phyloP scores from a whole-genome alignment of 2,329 filamentous ascomycete species.

The Hypocrella siamensis region DNA sequence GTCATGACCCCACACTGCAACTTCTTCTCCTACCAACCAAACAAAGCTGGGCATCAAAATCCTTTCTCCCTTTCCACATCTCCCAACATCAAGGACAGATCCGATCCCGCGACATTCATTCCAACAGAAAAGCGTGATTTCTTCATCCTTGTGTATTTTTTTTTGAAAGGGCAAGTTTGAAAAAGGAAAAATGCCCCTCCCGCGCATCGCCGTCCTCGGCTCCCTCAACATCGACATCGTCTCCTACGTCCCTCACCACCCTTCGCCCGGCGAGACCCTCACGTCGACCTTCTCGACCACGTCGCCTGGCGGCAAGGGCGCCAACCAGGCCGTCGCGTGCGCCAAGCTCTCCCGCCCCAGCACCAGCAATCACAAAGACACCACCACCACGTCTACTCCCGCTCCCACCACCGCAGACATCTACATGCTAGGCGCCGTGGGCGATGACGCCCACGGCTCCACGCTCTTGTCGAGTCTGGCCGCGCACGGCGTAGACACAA shows the following conservation, averaged over 20 bases:
- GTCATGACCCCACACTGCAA: too few species aligned
- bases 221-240: slow-evolving; percentile 93
- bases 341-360: slow-evolving; percentile 56
- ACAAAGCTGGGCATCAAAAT: too few species aligned
- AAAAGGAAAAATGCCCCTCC: slow-evolving; percentile 6
- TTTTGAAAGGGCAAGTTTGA: not conserved
- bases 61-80: too few species aligned
- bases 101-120: too few species aligned
- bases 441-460: slow-evolving; percentile 49
- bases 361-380: too few species aligned
- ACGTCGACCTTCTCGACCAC: slow-evolving; percentile 63
- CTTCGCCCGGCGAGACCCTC: slow-evolving; percentile 73
- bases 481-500: slow-evolving; percentile 45
- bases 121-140: too few species aligned
- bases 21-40: too few species aligned
- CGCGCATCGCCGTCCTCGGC: slow-evolving; percentile 66
- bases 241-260: slow-evolving; percentile 71
- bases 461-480: slow-evolving; percentile 42
- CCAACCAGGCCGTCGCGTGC: slow-evolving; percentile 86
- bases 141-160: too few species aligned
- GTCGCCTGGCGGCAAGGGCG: slow-evolving; percentile 82
- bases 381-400: slow-evolving; percentile 8
- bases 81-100: too few species aligned
- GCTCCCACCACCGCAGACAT: slow-evolving; percentile 14
- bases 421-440: slow-evolving; percentile 61